Evolutionary conservation across 352 stramenopile genomes (phyloP).

Genomic region (Globisporangium orthogonon): DNA sequence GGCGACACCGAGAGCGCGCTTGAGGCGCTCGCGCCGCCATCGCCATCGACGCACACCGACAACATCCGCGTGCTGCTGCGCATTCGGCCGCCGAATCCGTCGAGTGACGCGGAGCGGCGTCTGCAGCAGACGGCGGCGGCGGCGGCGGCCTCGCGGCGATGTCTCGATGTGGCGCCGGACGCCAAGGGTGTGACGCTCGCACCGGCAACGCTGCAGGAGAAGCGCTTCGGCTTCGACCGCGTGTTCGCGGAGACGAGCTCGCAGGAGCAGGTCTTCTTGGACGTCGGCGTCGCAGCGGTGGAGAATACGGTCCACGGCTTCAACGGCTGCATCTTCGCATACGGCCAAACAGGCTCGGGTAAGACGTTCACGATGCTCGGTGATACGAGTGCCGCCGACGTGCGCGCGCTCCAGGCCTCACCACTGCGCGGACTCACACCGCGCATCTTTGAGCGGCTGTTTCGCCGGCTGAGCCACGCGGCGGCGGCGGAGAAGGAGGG

Average conservation of each 20-base stretch:
- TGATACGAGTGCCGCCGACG: constrained; percentile 21
- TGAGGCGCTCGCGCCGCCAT: constrained; percentile 9
- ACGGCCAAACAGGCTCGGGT: constrained; percentile 83
- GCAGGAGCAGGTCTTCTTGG: constrained; percentile 80
- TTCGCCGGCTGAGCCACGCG: constrained; percentile 41
- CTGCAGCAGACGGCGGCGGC: constrained; percentile 15
- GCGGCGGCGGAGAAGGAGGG: constrained; percentile 38
- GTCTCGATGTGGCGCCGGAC: constrained; percentile 51
- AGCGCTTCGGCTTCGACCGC: constrained; percentile 80
- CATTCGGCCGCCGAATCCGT: constrained; percentile 31
- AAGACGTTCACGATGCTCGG: constrained; percentile 90
- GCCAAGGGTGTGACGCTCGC: constrained; percentile 54
- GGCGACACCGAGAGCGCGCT: constrained; percentile 5
- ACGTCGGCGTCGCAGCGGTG: constrained; percentile 63
- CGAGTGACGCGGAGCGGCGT: not conserved
- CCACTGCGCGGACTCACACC: constrained; percentile 70
- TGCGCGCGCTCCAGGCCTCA: constrained; percentile 38
- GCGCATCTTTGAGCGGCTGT: constrained; percentile 82
- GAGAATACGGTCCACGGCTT: constrained; percentile 83
- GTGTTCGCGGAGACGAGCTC: constrained; percentile 65
- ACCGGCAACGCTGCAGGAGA: constrained; percentile 56
- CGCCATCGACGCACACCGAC: constrained; percentile 23
- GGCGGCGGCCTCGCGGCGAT: constrained; percentile 21
- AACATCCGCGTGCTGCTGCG: constrained; percentile 74
- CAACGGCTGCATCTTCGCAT: constrained; percentile 89